A percentile compares a stretch with the other conserved stretches of the same genome.
Conservation (phyloP, 2,329 filamentous ascomycete genomes). For the Colletotrichum liaoningense region DNA sequence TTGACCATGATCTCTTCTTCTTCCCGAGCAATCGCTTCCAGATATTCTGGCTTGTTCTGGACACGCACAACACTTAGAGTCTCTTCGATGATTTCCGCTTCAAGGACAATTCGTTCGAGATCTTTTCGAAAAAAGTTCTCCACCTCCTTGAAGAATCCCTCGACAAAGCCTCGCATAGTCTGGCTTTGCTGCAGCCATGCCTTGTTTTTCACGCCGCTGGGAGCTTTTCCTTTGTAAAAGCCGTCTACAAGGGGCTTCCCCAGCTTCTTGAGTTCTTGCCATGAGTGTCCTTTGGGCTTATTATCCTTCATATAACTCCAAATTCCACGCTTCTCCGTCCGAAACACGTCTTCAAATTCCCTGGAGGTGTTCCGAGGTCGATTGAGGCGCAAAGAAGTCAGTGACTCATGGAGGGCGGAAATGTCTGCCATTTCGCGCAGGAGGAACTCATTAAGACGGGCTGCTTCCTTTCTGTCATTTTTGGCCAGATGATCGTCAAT, state of each 20-base stretch:
- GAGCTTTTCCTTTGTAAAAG: background rate
- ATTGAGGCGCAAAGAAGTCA: background rate
- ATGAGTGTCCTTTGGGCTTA: background rate
- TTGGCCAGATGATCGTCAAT: background rate
- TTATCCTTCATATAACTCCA: background rate
- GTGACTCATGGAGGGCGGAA: background rate
- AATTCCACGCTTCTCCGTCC: background rate
- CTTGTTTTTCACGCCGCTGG: background rate
- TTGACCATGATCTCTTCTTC: background rate
- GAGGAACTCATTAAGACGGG: background rate
- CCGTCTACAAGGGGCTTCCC: background rate
- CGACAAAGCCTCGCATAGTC: background rate
- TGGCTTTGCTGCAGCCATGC: background rate
- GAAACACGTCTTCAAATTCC: fast-evolving
- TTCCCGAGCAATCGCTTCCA: background rate
- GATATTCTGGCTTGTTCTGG: background rate
- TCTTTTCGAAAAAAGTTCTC: background rate
- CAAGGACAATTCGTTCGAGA: background rate
- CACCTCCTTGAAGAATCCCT: background rate
- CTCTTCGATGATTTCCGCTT: background rate
- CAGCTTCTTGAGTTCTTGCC: background rate
- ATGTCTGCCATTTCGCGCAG: background rate
- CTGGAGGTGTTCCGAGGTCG: background rate
- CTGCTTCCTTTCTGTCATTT: background rate
- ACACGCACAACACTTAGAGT: fast-evolving